Evolutionary conservation across 805 yeast genomes (phyloP), one percentile per base, ranked within the genome.

Genomic region (Hanseniaspora jakobsenii): DNA sequence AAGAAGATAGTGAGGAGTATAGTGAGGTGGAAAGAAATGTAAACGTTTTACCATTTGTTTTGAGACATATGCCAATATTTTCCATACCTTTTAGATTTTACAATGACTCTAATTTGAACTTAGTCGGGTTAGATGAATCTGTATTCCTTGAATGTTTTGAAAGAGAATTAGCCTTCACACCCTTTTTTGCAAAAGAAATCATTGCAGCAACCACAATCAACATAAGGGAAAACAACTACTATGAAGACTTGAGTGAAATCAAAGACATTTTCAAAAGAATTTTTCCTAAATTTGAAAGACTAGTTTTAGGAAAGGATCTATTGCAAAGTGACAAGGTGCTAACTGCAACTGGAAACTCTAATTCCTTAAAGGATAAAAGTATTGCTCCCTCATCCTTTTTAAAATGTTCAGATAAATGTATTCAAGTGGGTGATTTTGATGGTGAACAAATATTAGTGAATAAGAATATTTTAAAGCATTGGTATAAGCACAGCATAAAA

Each of bases 1-100:
- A 24, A 7, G 12, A 21, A 16, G 34, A 37, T 6, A 23, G 12
- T 3, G 32, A 27, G 12, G 38, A 16, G 4, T 19, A 13, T 4
- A 38, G 14, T 26, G 44, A 40, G 13, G 36, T 26, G n/a, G 32
- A 28, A 5, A 36, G 5, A 58, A 56, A 37, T 51, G 70, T 82
- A 5, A 80, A 78, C 50, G 77, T 78, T 60, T 58, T 81, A 27
- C 87, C 86, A 1, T 74, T 81, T 59, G 65, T 81, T 9, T 58
- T 81, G 22, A 62, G 87, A 48, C 73, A 77, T 32, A 71, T 79
- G 48, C 78, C 83, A 16, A 64, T 78, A 0, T 65, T 70, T 35
- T 70, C 81, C 0, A 74, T 81, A 9, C 89, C 93, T 0, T 63
- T 66, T 13, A 52, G 56, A 12, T 75, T 76, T 49, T 59, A 19